A percentile compares a stretch with the other conserved stretches of the same genome.
These are phyloP conservation scores for Elsinoe perseae DNA, from an alignment of 2,329 filamentous ascomycete species.

Conservation along the genomic window DNA sequence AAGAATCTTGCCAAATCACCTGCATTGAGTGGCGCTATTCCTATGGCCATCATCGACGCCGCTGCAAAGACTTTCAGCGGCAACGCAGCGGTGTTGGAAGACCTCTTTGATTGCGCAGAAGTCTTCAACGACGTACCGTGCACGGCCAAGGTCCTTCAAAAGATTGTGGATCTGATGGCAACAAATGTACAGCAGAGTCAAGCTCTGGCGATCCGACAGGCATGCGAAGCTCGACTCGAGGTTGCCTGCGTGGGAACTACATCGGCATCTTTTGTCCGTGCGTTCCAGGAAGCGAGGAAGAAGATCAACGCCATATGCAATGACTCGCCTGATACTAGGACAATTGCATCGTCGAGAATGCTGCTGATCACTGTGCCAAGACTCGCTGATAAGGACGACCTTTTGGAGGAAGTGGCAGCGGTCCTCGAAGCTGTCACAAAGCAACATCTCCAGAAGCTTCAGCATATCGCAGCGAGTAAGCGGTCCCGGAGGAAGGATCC, in stretches of 20 bases:
- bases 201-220: constrained; percentile 52
- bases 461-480: not conserved
- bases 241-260: constrained; percentile 56
- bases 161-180: constrained; percentile 60
- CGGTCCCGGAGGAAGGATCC: not conserved
- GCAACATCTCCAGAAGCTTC: constrained; percentile 27
- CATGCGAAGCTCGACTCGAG: constrained; percentile 55
- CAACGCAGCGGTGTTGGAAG: constrained; percentile 53
- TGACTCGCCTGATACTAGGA: constrained; percentile 33
- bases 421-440: constrained; percentile 41
- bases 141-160: constrained; percentile 58
- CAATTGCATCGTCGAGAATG: constrained; percentile 25
- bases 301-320: constrained; percentile 46
- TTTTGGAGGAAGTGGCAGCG: constrained; percentile 48
- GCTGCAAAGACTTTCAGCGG: constrained; percentile 70
- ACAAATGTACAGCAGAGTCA: constrained; percentile 46
- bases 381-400: constrained; percentile 33
- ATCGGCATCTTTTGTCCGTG: constrained; percentile 64
- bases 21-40: constrained; percentile 85
- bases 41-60: constrained; percentile 82
- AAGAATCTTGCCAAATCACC: constrained; percentile 63
- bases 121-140: constrained; percentile 61
- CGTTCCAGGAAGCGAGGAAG: constrained; percentile 57
- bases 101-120: constrained; percentile 74
- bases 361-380: constrained; percentile 41